Evolutionary conservation across 2,329 filamentous ascomycete genomes (phyloP).

Genomic region (Monilinia laxa): DNA sequence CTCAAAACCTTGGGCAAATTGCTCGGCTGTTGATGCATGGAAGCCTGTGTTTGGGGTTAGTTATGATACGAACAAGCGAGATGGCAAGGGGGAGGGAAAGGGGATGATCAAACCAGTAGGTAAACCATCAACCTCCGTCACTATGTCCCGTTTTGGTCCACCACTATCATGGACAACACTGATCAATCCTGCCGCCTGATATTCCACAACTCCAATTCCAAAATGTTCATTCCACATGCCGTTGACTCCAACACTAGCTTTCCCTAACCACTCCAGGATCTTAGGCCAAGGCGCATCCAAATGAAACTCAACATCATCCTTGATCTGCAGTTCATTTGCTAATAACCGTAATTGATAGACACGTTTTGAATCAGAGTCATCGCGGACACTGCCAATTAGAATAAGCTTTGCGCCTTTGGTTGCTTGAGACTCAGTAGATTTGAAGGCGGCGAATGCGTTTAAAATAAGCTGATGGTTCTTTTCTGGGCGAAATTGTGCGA

Average conservation of each 20-base stretch:
- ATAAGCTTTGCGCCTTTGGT: slow-evolving; percentile 65
- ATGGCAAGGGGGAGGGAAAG: background rate
- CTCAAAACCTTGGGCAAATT: slow-evolving; percentile 80
- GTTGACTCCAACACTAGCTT: slow-evolving; percentile 83
- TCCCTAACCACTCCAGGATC: slow-evolving; percentile 75
- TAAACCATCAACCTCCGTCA: slow-evolving; percentile 73
- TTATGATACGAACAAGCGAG: background rate
- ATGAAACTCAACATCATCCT: slow-evolving; percentile 81
- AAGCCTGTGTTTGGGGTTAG: slow-evolving; percentile 58
- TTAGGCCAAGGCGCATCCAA: slow-evolving; percentile 87
- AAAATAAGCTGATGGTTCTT: slow-evolving; percentile 93
- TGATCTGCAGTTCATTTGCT: slow-evolving; percentile 81
- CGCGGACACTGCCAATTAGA: slow-evolving; percentile 88
- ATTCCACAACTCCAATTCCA: slow-evolving; percentile 96
- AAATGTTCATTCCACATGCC: slow-evolving; percentile 99
- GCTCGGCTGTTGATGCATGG: slow-evolving; percentile 72
- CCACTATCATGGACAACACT: slow-evolving; percentile 91
- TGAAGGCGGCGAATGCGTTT: slow-evolving; percentile 76
- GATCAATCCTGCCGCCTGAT: slow-evolving; percentile 91
- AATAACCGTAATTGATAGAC: slow-evolving; percentile 88
- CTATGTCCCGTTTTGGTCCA: slow-evolving; percentile 91
- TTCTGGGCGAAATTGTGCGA: slow-evolving; percentile 95
- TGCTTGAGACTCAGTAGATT: slow-evolving; percentile 55
- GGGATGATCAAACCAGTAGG: slow-evolving; percentile 63
- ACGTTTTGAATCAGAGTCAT: slow-evolving; percentile 73